Base-by-base conservation (phyloP, 2,329 filamentous ascomycete genomes). In the Chrysoporthe deuterocubensis region DNA sequence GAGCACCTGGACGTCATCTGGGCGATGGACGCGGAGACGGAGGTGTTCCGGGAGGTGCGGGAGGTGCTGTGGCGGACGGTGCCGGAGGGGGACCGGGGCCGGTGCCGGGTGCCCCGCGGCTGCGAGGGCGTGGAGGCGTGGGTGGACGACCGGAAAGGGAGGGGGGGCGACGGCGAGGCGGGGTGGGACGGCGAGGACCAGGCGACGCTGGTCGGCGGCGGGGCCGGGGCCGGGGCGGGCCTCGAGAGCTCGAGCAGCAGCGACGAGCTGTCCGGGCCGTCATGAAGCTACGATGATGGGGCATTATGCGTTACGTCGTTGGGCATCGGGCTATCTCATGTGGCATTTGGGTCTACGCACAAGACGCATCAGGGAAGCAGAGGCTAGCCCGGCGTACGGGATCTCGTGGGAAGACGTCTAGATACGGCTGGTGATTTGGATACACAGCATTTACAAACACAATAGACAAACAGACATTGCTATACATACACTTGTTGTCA, bases 1-100 rank as follows among this genome's bases (percentile, higher is more conserved):
- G 95, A 97, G 80, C 95, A 98, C 79, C 84, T 98, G 4, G 95
- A 97, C 79, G 93, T 97, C 1, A 89, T 98, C 48, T 97, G 95
- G 95, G 94, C 94, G 0, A 93, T 97, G 84, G 94, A 97, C 75
- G 89, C 89, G 0, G 88, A 94, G 18, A 90, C 95, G 60, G 87
- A 95, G 76, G 92, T 97, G 0, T 96, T 94, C 5, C 84, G 82
- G 67, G 94, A 97, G 79, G 82, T 97, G 0, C 86, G 89, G 42
- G 90, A 95, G 74, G 90, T 96, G 16, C 78, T 97, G 14, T 97
- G 94, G 94, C 89, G 89, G 78, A 97, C 93, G 1, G 82, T 89
- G 80, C 46, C 87, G 59, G 81, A 72, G 40, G 78, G 87, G 64
- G 81, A 82, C 13, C 65, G 79, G 32, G 81, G 82, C 9, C 65